Evolutionary conservation across 78 protist genomes (phyloP).

Genomic region (slime mould (Dictyostelium discoideum)): DNA sequence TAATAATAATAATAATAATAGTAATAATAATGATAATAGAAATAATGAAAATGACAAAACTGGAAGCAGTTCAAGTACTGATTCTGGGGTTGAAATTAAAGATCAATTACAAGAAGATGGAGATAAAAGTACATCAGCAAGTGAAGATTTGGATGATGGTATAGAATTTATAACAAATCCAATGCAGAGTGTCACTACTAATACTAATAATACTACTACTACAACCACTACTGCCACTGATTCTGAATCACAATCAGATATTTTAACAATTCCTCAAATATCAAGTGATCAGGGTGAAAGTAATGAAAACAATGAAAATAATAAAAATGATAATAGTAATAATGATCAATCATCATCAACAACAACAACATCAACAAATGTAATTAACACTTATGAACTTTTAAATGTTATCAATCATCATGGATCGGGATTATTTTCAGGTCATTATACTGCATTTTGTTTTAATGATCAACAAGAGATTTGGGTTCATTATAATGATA

Average conservation of each 20-base stretch:
- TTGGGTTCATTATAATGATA: constrained; percentile 78
- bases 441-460: constrained; percentile 76
- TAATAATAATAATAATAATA: not conserved
- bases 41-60: not conserved
- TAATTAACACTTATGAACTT: constrained; percentile 10
- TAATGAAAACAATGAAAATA: not conserved
- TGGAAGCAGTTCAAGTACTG: constrained; percentile 37
- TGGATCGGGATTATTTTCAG: constrained; percentile 40
- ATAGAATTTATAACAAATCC: not conserved
- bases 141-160: not conserved
- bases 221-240: not conserved
- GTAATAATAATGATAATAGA: not conserved
- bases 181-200: too few species aligned
- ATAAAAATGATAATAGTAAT: not conserved
- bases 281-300: not conserved
- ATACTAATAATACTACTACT: not conserved
- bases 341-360: not conserved
- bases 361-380: not conserved
- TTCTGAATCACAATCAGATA: not conserved
- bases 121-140: not conserved
- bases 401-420: constrained; percentile 72
- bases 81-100: not conserved
- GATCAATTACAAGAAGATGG: not conserved
- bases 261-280: not conserved
- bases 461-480: constrained; percentile 64